Evolutionary conservation across 1,284 basidiomycete genomes (phyloP).

Genomic region (Puccinia triticina): DNA sequence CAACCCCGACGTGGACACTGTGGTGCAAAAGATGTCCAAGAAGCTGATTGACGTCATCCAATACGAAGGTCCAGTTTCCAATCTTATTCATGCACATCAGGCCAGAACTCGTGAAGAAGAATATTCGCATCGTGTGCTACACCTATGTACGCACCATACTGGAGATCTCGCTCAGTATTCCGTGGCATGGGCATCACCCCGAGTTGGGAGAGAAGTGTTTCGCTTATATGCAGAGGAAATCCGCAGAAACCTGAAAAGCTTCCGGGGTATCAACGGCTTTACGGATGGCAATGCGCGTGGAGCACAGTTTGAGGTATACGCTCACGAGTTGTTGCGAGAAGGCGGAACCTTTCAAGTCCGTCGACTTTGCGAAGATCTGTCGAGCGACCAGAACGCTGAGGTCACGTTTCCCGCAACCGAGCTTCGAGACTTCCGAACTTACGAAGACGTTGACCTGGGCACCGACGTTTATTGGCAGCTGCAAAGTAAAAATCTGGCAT

Average conservation of each 20-base stretch:
- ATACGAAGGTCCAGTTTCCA: background rate
- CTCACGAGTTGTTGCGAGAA: slow-evolving; percentile 10
- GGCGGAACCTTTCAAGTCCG: slow-evolving; percentile 15
- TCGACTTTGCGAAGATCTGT: background rate
- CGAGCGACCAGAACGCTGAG: slow-evolving; percentile 1
- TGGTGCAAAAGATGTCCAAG: background rate
- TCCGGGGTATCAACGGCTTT: background rate
- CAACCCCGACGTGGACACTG: background rate
- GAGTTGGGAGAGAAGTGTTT: background rate
- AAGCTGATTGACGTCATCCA: background rate
- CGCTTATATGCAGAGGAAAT: background rate
- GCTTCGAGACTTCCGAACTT: background rate
- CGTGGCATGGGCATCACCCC: background rate
- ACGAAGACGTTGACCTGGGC: background rate
- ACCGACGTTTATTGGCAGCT: slow-evolving; percentile 15
- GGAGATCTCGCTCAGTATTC: background rate
- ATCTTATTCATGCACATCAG: background rate
- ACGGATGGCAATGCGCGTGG: background rate
- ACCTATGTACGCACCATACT: background rate
- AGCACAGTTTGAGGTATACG: background rate
- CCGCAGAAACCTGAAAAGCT: background rate
- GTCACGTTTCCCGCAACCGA: too few species aligned
- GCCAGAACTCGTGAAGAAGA: background rate
- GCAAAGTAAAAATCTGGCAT: background rate
- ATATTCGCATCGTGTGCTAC: slow-evolving; percentile 1